Base-by-base conservation (phyloP, 2,329 filamentous ascomycete genomes). In the Cladophialophora psammophila region DNA sequence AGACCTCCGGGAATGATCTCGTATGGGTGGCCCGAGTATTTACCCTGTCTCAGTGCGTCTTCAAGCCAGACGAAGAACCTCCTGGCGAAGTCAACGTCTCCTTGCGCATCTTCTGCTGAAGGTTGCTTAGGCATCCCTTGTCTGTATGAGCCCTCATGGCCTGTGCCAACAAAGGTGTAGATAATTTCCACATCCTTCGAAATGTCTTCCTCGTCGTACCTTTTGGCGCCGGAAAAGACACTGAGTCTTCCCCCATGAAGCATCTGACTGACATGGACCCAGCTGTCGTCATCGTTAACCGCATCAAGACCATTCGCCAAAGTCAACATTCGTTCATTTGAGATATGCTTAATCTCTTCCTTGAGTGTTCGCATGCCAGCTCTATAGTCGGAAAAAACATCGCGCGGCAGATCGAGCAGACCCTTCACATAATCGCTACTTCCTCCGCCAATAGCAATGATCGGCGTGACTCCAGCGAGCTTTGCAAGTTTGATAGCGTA, bases 321-420 rank as follows among this genome's bases (percentile, higher is more conserved):
- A n/a, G 15, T 52, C 53, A 54, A 32, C 10, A 55, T 31, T 9
- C 31, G 34, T 10, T 60, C 78, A 2, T 80, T 70, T 13, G 86
- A 70, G 66, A 81, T 79, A 3, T 76, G 69, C 2, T 79, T 78
- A 5, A 72, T 63, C 1, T 68, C 72, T 0, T 72, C 71, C 8
- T 76, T 76, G 3, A 80, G 75, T 15, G 82, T 76, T 1, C 80
- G 80, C 20, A 80, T 76, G 36, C 81, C 77, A 69, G 87, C 77
- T 18, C 87, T 84, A 75, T 90, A 89, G 78, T 90, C 87, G 64
- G 90, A 74, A 26, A 90, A 77, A 0, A 79, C 77, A 72, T 90
- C 87, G 72, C 84, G 85, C 5, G 31, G 18, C n/a, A 40, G 74
- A 72, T 87, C 83, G 63, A 89, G 82, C 36, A 88, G 76, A 0